Base-by-base conservation (phyloP, 768 basidiomycete species). In the Trametes maxima region DNA sequence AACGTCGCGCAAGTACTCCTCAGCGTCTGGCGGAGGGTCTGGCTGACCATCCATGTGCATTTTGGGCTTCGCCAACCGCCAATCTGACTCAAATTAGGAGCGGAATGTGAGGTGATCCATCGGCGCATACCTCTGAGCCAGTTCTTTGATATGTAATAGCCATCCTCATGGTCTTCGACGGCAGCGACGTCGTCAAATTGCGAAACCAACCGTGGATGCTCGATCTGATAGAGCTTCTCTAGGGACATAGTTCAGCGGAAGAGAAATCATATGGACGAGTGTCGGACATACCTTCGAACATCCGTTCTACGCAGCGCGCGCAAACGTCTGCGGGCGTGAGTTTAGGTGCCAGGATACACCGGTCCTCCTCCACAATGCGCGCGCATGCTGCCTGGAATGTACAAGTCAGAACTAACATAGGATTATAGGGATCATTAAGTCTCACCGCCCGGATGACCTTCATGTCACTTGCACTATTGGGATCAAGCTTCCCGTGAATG, bases 131-230 rank as follows among this genome's bases (percentile, higher is more conserved):
- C 92, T 82, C 81, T 88, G 3, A 89, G 71, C 93, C 93, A 94
- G 6, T 75, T 71, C 69, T 87, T 92, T 0, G 92, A 94, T 68
- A 94, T 84, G 87, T 88, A 91, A 70, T 80, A 87, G 7, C 82
- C 82, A 16, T 65, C 63, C 16, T 73, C 71, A 57, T 82, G 81
- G 13, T 75, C 75, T 4, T 74, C 74, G 11, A 78, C 73, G 25
- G 79, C 76, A 40, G 78, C 77, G 6, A 84, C 70, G 4, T 80
- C 77, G 48, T 91, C 86, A 58, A 92, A 88, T 55, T 77, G 72
- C 25, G 77, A 72, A 0, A 90, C 85, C n/a, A 80, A 70, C 45
- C 75, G 79, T 24, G 87, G 85, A 70, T 94, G 92, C 63, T 87
- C 80, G 17, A 82, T 76, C 63, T 83, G 81, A 72, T 94, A 94